A percentile compares a stretch with the other conserved stretches of the same genome.
phyloP scores from a whole-genome alignment of 2,329 filamentous ascomycete species.

The Samsoniella hepiali region DNA sequence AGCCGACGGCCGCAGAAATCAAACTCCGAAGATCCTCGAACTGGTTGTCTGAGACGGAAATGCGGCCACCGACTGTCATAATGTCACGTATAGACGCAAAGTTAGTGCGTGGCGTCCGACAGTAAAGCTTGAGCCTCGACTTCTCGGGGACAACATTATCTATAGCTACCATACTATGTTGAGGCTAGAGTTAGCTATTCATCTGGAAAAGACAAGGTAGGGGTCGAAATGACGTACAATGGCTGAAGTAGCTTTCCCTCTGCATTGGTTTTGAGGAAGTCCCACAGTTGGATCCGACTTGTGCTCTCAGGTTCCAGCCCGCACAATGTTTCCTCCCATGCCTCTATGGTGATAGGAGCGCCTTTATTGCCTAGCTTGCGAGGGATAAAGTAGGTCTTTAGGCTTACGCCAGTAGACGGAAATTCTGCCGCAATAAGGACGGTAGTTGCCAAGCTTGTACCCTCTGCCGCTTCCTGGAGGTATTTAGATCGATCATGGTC shows the following conservation, averaged over 20 bases:
- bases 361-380: background rate
- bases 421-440: background rate
- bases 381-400: constrained; percentile 12
- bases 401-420: background rate
- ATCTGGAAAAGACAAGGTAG: background rate
- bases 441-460: background rate
- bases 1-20: background rate
- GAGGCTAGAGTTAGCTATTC: background rate
- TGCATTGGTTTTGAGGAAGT: background rate
- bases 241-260: background rate
- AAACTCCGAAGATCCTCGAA: constrained; percentile 29
- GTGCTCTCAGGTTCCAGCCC: background rate
- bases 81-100: constrained; percentile 11
- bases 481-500: background rate
- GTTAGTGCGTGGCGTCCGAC: constrained; percentile 5
- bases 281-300: background rate
- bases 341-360: background rate
- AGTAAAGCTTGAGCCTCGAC: constrained; percentile 19
- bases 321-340: background rate
- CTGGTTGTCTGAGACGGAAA: background rate
- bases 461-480: background rate
- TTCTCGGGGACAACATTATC: constrained; percentile 14
- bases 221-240: background rate
- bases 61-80: constrained; percentile 13
- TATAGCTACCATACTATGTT: constrained; percentile 5